These are phyloP conservation scores for Fraxinus platypoda DNA, from an alignment of 305 asterid genomes.

Conservation along the genomic window DNA sequence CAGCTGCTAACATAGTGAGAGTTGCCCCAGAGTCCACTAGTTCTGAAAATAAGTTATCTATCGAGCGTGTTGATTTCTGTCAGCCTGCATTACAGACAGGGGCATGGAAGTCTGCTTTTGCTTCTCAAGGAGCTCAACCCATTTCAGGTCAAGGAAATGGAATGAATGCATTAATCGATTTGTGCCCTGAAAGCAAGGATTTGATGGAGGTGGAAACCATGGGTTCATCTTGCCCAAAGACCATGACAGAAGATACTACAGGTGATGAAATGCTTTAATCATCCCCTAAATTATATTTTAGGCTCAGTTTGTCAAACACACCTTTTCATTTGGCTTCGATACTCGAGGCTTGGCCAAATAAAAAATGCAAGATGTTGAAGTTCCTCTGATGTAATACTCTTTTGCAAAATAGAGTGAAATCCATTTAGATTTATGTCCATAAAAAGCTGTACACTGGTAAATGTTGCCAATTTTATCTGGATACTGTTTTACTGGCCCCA, in stretches of 20 bases:
- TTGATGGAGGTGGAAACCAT: conserved; percentile 48
- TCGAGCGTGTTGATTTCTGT: conserved; percentile 70
- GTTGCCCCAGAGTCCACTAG: conserved; percentile 39
- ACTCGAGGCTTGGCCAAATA: neutral
- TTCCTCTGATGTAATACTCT: neutral
- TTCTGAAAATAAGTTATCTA: conserved; percentile 2
- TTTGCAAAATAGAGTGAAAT: neutral
- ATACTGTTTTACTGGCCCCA: neutral
- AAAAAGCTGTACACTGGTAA: neutral
- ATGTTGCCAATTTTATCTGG: neutral
- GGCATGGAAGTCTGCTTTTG: conserved; percentile 41
- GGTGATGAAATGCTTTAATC: conserved; percentile 40
- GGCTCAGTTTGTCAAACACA: neutral
- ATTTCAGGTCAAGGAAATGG: conserved; percentile 38
- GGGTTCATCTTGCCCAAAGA: conserved; percentile 48
- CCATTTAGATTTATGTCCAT: neutral
- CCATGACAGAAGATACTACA: conserved; percentile 56
- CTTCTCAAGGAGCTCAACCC: conserved; percentile 40
- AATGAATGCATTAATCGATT: conserved; percentile 34
- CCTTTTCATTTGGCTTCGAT: neutral
- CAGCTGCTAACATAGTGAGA: conserved; percentile 41
- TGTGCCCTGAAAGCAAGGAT: conserved; percentile 63
- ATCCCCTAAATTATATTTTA: neutral
- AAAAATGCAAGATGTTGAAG: neutral
- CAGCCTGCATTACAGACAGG: conserved; percentile 46